phyloP scores from a whole-genome alignment of 305 asterid species.

The Coffea humblotiana region DNA sequence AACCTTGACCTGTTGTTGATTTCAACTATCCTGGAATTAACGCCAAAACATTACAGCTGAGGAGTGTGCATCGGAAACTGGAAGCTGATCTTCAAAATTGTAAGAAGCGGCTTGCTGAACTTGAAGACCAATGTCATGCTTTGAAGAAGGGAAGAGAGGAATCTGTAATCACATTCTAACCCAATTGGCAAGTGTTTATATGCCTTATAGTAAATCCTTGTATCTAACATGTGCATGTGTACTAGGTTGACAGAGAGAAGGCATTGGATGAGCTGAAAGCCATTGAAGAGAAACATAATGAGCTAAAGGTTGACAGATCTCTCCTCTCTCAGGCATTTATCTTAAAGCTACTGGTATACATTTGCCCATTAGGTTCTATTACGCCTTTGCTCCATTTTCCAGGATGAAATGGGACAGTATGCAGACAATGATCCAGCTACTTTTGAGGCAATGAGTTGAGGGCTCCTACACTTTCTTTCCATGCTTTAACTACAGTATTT shows the following conservation, averaged over 20 bases:
- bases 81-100: constrained; percentile 67
- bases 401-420: constrained; percentile 72
- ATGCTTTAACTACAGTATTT: neutral
- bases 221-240: constrained; percentile 15
- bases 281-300: constrained; percentile 62
- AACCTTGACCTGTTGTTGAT: neutral
- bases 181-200: neutral
- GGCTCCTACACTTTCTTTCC: constrained; percentile 22
- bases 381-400: constrained; percentile 23
- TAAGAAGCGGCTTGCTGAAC: constrained; percentile 62
- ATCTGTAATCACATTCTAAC: constrained; percentile 50
- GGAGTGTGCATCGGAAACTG: constrained; percentile 67
- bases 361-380: neutral
- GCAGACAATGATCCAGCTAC: constrained; percentile 91
- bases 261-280: constrained; percentile 76
- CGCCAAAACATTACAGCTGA: constrained; percentile 48
- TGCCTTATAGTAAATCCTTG: neutral
- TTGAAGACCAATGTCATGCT: constrained; percentile 62
- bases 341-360: neutral
- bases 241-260: constrained; percentile 77
- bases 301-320: constrained; percentile 54
- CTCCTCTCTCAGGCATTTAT: neutral
- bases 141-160: constrained; percentile 92
- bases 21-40: constrained; percentile 12
- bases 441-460: constrained; percentile 82